A percentile compares a stretch with the other conserved stretches of the same genome.
These are phyloP conservation scores for Jamesozyma hellenica DNA, from an alignment of 805 yeast species.

Conservation along the genomic window DNA sequence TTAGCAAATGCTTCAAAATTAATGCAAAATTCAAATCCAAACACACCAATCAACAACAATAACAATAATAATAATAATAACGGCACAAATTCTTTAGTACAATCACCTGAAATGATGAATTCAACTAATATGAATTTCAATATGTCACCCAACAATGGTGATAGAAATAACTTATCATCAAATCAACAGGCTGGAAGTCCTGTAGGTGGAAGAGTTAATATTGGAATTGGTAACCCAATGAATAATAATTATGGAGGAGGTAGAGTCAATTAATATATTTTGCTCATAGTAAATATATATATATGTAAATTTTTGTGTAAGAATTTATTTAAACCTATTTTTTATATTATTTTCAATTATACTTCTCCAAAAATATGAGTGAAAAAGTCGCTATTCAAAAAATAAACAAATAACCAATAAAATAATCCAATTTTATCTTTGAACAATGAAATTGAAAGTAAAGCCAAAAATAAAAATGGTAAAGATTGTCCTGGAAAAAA, in stretches of 20 bases:
- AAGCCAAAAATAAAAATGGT: slow-evolving; percentile 14
- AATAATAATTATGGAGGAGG: slow-evolving; percentile 12
- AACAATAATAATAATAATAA: not conserved
- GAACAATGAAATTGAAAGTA: slow-evolving; percentile 1
- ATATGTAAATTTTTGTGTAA: not conserved
- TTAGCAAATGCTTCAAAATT: slow-evolving; percentile 25
- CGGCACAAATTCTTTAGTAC: no score
- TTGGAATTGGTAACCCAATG: slow-evolving; percentile 16
- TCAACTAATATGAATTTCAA: slow-evolving; percentile 1
- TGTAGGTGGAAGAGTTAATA: slow-evolving; percentile 17
- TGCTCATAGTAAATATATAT: not conserved
- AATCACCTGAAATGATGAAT: not conserved
- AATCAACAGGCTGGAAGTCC: slow-evolving; percentile 8
- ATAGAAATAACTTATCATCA: not conserved
- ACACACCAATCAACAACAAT: not conserved
- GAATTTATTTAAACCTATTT: not conserved
- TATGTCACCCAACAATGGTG: not conserved
- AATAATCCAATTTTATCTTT: slow-evolving; percentile 9
- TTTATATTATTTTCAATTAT: not conserved
- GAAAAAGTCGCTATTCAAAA: slow-evolving; percentile 3
- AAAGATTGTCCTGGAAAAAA: slow-evolving; percentile 8
- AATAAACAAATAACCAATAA: slow-evolving; percentile 10
- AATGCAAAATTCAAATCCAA: slow-evolving; percentile 15
- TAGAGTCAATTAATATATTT: slow-evolving; percentile 10
- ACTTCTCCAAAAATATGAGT: not conserved